A percentile compares a stretch with the other conserved stretches of the same genome.
Evolutionary conservation across 1,139 yeast species (phyloP).

Genomic region (Pichia sp.): DNA sequence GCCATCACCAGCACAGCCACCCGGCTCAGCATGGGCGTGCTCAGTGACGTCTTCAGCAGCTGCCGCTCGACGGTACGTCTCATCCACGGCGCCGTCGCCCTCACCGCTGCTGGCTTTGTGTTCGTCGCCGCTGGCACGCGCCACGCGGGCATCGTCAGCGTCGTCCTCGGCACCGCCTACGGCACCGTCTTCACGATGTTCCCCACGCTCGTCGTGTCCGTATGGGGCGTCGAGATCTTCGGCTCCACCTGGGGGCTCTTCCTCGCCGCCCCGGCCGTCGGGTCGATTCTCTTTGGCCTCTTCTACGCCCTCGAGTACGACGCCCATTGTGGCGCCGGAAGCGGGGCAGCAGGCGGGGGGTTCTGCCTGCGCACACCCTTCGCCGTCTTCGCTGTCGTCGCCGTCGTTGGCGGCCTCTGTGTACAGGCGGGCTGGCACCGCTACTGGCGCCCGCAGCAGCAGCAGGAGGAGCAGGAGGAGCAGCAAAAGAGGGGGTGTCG

Average conservation of each 20-base stretch:
- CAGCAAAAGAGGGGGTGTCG: constrained; percentile 5
- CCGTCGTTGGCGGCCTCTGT: constrained; percentile 2
- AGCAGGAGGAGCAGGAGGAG: no score
- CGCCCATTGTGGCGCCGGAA: neutral
- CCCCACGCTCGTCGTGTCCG: constrained; percentile 75
- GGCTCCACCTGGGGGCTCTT: constrained; percentile 94
- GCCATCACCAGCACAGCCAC: constrained; percentile 57
- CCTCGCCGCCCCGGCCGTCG: constrained; percentile 87
- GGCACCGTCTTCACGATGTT: constrained; percentile 83
- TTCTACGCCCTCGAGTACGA: constrained; percentile 54
- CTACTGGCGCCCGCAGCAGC: neutral
- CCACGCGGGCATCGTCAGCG: constrained; percentile 40
- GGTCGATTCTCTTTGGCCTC: constrained; percentile 67
- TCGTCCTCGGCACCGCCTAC: constrained; percentile 64
- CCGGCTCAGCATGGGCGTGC: constrained; percentile 61
- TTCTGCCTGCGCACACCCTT: neutral
- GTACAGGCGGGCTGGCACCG: constrained; percentile 3
- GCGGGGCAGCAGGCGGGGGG: neutral
- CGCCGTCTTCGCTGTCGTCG: neutral
- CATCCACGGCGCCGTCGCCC: constrained; percentile 33
- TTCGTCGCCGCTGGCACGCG: constrained; percentile 20
- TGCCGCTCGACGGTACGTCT: constrained; percentile 33
- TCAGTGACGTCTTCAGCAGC: constrained; percentile 51
- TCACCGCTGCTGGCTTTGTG: constrained; percentile 45
- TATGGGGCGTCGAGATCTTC: constrained; percentile 87